Evolutionary conservation across 2,329 filamentous ascomycete genomes (phyloP), one percentile per base, ranked within the genome.

Genomic region (Penicillium sp.): DNA sequence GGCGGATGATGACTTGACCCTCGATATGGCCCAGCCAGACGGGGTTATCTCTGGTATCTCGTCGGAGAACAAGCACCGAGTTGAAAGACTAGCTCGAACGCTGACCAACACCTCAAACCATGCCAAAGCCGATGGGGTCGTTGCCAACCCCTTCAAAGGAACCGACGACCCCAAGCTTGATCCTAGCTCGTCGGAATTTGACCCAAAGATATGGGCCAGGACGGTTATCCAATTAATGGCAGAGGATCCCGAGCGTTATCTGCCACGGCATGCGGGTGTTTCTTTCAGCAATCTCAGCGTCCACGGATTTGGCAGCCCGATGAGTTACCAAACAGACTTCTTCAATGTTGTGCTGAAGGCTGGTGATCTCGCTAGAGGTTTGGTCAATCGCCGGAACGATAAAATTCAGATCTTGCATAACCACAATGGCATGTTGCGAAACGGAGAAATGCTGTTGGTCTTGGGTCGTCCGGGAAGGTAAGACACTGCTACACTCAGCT

Each of bases 401-500:
- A 46, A 24, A 12, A 18, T 38, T 23, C 80, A 83, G 40, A 89
- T 89, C 59, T 71, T 90, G n/a, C 77, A 78, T 33, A 73, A 79
- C 55, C 88, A 89, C 58, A 81, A 89, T 63, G 87, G 87, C 3
- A 61, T 88, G 2, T 68, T 90, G 16, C 77, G 76, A 55, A 76
- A 74, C 52, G 81, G 81, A 35, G 81, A 84, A 70, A 81, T 83
- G 76, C 71, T 83, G 52, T 73, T 83, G 11, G 81, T 84, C 1
- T 73, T 84, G 1, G 81, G 81, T 1, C 75, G 75, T 52, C 77
- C 77, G 16, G 77, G 77, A 57, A 74, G 76, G 57, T 96, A 91
- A 72, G 90, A 88, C n/a, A n/a, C n/a, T n/a, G 95, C 91, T 2
- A 86, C 95, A 62, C 77, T 96, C 62, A 95, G 95, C 79, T 14